A percentile compares a stretch with the other conserved stretches of the same genome.
These are phyloP conservation scores for Sporisorium exsertum DNA, from an alignment of 1,284 basidiomycete species.

Conservation along the genomic window DNA sequence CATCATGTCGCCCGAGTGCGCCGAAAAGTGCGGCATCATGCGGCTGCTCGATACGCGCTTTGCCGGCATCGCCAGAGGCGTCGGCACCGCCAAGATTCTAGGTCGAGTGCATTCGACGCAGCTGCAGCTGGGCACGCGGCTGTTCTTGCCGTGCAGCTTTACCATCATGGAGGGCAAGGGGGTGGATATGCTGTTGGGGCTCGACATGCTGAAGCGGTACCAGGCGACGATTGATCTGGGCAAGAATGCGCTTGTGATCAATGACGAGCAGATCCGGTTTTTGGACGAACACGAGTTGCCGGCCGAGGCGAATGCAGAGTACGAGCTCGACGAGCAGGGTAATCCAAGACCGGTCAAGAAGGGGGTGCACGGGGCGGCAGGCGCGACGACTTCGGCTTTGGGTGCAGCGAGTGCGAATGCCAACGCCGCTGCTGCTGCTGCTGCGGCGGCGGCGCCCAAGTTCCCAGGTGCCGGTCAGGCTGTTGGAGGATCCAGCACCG, in stretches of 20 bases:
- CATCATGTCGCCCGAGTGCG: constrained; percentile 95
- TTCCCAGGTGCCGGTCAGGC: constrained; percentile 78
- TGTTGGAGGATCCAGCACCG: background rate
- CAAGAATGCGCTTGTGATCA: constrained; percentile 87
- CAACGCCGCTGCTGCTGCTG: constrained; percentile 24
- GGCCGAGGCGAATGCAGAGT: constrained; percentile 61
- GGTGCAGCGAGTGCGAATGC: constrained; percentile 47
- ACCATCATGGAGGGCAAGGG: constrained; percentile 93
- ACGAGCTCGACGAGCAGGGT: constrained; percentile 64
- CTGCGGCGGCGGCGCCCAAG: constrained; percentile 8
- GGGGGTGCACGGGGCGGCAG: too few relatives aligned
- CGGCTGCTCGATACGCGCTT: constrained; percentile 89
- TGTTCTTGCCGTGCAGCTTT: constrained; percentile 89
- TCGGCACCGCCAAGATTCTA: constrained; percentile 93
- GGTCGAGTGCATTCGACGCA: constrained; percentile 92
- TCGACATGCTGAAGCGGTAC: constrained; percentile 98
- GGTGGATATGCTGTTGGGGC: constrained; percentile 91
- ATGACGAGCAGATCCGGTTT: constrained; percentile 86
- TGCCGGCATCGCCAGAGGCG: constrained; percentile 90
- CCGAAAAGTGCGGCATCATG: constrained; percentile 94
- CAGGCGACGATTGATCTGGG: constrained; percentile 94
- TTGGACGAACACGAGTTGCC: constrained; percentile 94
- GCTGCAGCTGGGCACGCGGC: constrained; percentile 81
- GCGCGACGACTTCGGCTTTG: constrained; percentile 16
- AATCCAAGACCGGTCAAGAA: constrained; percentile 24